Evolutionary conservation across 352 stramenopile genomes (phyloP).

Genomic region (Phytophthora nicotianae): DNA sequence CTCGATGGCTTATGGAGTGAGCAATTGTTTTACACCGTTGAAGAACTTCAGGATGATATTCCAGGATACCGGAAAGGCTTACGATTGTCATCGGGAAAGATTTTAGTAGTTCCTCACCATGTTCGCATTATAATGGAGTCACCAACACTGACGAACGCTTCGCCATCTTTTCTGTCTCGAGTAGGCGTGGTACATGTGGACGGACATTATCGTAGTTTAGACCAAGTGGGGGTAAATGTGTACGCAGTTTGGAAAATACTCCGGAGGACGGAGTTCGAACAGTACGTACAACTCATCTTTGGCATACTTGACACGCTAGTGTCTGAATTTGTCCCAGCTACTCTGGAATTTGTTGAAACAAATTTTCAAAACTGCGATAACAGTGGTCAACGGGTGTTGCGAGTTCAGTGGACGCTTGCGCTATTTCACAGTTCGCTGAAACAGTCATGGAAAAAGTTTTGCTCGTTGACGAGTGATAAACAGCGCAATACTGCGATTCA

Average conservation of each 20-base stretch:
- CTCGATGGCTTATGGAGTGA: conserved; percentile 53
- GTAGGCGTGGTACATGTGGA: conserved; percentile 50
- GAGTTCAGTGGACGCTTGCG: conserved; percentile 38
- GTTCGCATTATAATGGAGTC: conserved; percentile 65
- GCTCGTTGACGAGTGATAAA: conserved; percentile 62
- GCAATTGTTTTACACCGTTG: conserved; percentile 44
- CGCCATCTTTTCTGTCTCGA: conserved; percentile 58
- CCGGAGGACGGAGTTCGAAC: conserved; percentile 33
- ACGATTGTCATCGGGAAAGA: conserved; percentile 43
- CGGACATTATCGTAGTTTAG: neutral
- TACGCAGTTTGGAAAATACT: conserved; percentile 56
- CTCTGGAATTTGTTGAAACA: conserved; percentile 45
- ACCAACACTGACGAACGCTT: conserved; percentile 45
- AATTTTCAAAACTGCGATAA: conserved; percentile 39
- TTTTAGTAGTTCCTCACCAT: conserved; percentile 36
- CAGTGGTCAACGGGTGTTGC: conserved; percentile 2
- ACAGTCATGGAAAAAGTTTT: conserved; percentile 63
- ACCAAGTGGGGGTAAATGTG: conserved; percentile 34
- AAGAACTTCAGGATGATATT: conserved; percentile 22
- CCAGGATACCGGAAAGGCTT: conserved; percentile 34
- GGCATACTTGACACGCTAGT: conserved; percentile 45
- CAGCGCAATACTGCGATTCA: conserved; percentile 62
- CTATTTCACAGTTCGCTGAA: conserved; percentile 60
- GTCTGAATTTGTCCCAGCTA: conserved; percentile 46
- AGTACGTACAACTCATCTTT: conserved; percentile 44